Conservation (phyloP, 441 rosid species). For the Biscutella auriculata region DNA sequence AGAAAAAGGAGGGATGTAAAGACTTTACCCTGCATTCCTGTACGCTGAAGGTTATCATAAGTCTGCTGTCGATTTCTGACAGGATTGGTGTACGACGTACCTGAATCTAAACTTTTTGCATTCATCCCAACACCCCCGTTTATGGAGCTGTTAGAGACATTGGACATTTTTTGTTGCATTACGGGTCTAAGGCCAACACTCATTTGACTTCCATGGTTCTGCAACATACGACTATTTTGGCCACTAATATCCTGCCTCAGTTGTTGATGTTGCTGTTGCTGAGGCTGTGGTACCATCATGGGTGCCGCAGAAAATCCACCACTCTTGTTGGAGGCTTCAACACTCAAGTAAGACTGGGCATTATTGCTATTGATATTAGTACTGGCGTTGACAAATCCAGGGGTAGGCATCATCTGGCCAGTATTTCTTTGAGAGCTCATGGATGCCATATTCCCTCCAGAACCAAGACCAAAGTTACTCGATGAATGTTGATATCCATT, state of each 20-base stretch:
- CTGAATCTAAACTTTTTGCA: slow-evolving; percentile 38
- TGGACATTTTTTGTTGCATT: slow-evolving; percentile 75
- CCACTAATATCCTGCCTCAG: slow-evolving; percentile 64
- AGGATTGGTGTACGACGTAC: no score
- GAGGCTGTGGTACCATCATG: slow-evolving; percentile 50
- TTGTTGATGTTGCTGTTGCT: slow-evolving; percentile 73
- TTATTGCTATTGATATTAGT: no score
- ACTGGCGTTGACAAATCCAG: slow-evolving; percentile 54
- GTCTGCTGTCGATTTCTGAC: no score
- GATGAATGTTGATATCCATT: slow-evolving; percentile 81
- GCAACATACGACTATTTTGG: slow-evolving; percentile 69
- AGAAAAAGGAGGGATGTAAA: no score
- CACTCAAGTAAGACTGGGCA: slow-evolving; percentile 48
- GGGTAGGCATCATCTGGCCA: slow-evolving; percentile 98
- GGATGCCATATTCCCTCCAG: slow-evolving; percentile 71
- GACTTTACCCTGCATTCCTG: no score
- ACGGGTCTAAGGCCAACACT: slow-evolving; percentile 65
- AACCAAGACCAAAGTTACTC: slow-evolving; percentile 55
- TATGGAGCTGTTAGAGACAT: slow-evolving; percentile 55
- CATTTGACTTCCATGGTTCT: slow-evolving; percentile 72
- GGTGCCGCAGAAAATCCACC: slow-evolving; percentile 66
- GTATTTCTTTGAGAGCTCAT: slow-evolving; percentile 53
- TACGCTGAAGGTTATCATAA: no score
- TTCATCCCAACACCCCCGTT: slow-evolving; percentile 66
- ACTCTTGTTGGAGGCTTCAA: slow-evolving; percentile 53